Conservation (phyloP, 352 stramenopile genomes). For the Phytopythium cucurbitacearum region DNA sequence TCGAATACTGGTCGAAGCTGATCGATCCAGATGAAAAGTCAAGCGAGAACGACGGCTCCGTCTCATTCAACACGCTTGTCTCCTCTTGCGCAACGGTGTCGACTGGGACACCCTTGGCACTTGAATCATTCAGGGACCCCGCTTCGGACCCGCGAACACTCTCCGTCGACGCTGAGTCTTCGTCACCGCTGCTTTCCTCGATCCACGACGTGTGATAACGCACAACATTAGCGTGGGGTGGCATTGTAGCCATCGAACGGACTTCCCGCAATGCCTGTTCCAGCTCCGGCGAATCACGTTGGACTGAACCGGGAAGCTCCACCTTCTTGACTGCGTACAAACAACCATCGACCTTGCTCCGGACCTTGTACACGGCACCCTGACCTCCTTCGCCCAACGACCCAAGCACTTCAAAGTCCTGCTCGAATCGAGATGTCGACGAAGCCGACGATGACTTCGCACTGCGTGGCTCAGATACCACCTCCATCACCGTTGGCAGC, state of each 20-base stretch:
- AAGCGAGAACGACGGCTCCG: slow-evolving; percentile 49
- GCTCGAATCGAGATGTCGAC: slow-evolving; percentile 47
- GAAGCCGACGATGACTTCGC: slow-evolving; percentile 4
- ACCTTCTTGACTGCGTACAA: slow-evolving; percentile 83
- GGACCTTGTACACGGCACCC: slow-evolving; percentile 71
- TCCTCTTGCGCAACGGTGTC: slow-evolving; percentile 20
- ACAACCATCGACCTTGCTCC: slow-evolving; percentile 64
- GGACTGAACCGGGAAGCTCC: slow-evolving; percentile 32
- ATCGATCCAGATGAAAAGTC: slow-evolving; percentile 46
- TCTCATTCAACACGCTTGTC: slow-evolving; percentile 13
- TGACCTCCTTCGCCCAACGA: slow-evolving; percentile 69
- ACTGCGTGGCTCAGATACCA: not conserved
- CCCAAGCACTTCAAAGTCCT: slow-evolving; percentile 68
- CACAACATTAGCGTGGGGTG: slow-evolving; percentile 68
- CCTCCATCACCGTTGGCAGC: slow-evolving; percentile 2
- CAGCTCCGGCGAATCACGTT: slow-evolving; percentile 32
- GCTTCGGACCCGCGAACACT: slow-evolving; percentile 36
- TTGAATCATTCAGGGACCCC: slow-evolving; percentile 8
- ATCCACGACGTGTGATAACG: slow-evolving; percentile 81
- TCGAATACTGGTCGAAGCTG: slow-evolving; percentile 53
- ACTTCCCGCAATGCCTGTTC: slow-evolving; percentile 72
- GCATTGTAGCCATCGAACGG: slow-evolving; percentile 68
- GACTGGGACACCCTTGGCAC: no score
- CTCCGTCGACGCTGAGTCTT: slow-evolving; percentile 20
- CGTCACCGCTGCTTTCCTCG: slow-evolving; percentile 35